Evolutionary conservation across 2,329 filamentous ascomycete species (phyloP).

Genomic region (Ceratocystis eucalypticola): DNA sequence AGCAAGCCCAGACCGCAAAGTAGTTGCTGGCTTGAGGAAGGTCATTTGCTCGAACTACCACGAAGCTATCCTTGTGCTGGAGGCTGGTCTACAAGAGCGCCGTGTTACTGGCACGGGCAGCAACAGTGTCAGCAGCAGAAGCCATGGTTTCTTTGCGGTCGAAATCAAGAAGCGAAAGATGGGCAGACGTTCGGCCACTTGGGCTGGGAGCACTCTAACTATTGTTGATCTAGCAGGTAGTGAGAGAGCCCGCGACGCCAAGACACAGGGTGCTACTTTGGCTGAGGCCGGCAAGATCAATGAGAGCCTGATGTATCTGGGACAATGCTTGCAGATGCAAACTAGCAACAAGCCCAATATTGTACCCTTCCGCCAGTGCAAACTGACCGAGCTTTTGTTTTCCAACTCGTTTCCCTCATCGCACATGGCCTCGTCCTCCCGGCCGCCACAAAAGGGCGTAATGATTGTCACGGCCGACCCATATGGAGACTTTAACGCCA

Average conservation of each 20-base stretch:
- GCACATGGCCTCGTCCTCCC: slow-evolving; percentile 31
- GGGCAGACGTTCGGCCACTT: slow-evolving; percentile 32
- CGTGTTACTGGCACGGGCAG: slow-evolving; percentile 81
- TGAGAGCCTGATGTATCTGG: slow-evolving; percentile 94
- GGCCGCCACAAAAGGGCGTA: slow-evolving; percentile 70
- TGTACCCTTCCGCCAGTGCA: slow-evolving; percentile 71
- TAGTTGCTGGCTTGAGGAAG: slow-evolving; percentile 84
- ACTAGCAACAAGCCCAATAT: slow-evolving; percentile 67
- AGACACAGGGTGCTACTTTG: slow-evolving; percentile 82
- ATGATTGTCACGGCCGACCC: slow-evolving; percentile 97
- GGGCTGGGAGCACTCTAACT: slow-evolving; percentile 67
- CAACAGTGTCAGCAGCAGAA: slow-evolving; percentile 83
- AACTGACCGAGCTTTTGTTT: slow-evolving; percentile 71
- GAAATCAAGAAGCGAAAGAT: slow-evolving; percentile 71
- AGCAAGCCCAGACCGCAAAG: slow-evolving; percentile 74
- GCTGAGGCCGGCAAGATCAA: slow-evolving; percentile 98
- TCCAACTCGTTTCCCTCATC: slow-evolving; percentile 70
- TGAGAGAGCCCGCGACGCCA: slow-evolving; percentile 81
- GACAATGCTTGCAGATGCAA: slow-evolving; percentile 92
- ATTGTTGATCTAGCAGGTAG: slow-evolving; percentile 89
- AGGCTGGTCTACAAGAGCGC: slow-evolving; percentile 76
- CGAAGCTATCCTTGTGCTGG: slow-evolving; percentile 79
- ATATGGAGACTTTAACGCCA: slow-evolving; percentile 87
- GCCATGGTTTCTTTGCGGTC: slow-evolving; percentile 90
- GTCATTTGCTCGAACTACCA: slow-evolving; percentile 69